Evolutionary conservation across 2,329 filamentous ascomycete species (phyloP).

Genomic region (Huntiella bhutanensis): DNA sequence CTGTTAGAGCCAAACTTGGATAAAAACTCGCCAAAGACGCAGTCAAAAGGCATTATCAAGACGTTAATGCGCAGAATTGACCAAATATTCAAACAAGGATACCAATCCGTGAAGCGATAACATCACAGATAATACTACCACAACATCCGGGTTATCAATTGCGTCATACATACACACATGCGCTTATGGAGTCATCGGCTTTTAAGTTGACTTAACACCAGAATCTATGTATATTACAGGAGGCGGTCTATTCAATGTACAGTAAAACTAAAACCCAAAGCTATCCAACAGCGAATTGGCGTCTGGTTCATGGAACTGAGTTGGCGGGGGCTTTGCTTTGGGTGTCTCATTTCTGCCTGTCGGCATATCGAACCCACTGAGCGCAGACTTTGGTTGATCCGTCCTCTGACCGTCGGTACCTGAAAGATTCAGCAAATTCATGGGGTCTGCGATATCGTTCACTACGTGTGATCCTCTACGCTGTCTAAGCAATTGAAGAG

Average conservation of each 20-base stretch:
- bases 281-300: slow-evolving; percentile 71
- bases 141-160: background rate
- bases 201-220: no score
- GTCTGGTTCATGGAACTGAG: slow-evolving; percentile 84
- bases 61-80: no score
- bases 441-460: slow-evolving; percentile 40
- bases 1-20: no score
- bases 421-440: slow-evolving; percentile 19
- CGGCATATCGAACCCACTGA: background rate
- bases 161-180: background rate
- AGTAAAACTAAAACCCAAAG: slow-evolving; percentile 56
- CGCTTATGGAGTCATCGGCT: no score
- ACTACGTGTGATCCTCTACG: slow-evolving; percentile 63
- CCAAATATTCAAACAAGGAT: no score
- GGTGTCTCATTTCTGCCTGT: slow-evolving; percentile 17
- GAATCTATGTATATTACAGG: no score
- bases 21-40: no score
- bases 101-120: no score
- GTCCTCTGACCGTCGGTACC: slow-evolving; percentile 18
- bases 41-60: no score
- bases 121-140: background rate
- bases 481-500: slow-evolving; percentile 42
- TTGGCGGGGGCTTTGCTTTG: slow-evolving; percentile 41
- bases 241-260: no score
- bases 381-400: slow-evolving; percentile 14